Base-by-base conservation (phyloP, 208 protist species). In the Leishmania guyanensis region DNA sequence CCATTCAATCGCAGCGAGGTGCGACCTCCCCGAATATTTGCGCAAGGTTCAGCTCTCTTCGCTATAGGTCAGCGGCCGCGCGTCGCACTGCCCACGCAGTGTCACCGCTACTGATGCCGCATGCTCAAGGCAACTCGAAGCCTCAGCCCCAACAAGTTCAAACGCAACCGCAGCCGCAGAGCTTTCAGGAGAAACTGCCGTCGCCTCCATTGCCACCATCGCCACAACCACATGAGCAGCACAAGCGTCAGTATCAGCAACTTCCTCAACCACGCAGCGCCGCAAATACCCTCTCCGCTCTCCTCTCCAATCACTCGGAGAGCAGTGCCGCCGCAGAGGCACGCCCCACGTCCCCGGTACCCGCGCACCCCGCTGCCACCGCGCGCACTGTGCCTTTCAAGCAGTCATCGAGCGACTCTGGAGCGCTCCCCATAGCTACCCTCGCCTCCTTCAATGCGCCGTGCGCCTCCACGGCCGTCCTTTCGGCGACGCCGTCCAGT, bases 211-310 rank as follows among this genome's bases (percentile, higher is more conserved):
- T 39, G 36, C 1, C 36, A 5, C 29, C 26, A 1, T 20, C 29
- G 43, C 26, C 46, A 20, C 68, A 73, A 33, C 36, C 17, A 50
- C 20, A 70, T n/a, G 14, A 73, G 43, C 43, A 51, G 3, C 20
- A 54, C 43, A 50, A 20, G 29, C 26, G 0, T 39, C 68, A 26
- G 75, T 64, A 54, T 22, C 56, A n/a, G 48, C 70, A 16, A 16
- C 81, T 66, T 0, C 81, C 75, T 26, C 81, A 80, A 46, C 81
- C 81, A 8, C 81, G 81, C 58, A 84, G 81, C 70, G 60, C 64
- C 60, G 71, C 50, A 6, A 80, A 72, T 46, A 66, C 81, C 20
- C 29, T 12, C 71, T 56, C 51, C n/a, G 51, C 26, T 16, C 16
- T 58, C 33, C 1, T 14, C 29, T 17, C n/a, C n/a, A 62, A 62